These are phyloP conservation scores for Platanus orientalis DNA, from an alignment of 164 flowering plant species.

Conservation along the genomic window DNA sequence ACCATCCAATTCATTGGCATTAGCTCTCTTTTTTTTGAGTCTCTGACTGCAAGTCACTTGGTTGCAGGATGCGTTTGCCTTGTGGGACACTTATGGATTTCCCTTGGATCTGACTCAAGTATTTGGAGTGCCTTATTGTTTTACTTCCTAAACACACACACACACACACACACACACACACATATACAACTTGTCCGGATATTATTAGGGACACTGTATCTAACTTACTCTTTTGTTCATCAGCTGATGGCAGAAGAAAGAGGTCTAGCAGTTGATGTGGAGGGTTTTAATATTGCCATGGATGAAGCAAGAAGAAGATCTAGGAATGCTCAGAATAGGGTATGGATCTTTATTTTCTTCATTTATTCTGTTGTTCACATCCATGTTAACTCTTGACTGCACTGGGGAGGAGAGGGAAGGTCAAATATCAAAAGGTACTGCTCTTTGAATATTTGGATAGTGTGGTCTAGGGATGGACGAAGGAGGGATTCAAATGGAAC, in stretches of 20 bases:
- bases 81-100: conserved; percentile 99
- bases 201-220: neutral
- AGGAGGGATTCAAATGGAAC: neutral
- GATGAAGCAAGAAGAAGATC: conserved; percentile 91
- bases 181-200: neutral
- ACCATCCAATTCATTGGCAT: no score
- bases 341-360: conserved; percentile 11
- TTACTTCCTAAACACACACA: neutral
- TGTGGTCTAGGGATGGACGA: neutral
- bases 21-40: no score
- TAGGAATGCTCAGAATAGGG: conserved; percentile 82
- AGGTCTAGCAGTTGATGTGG: conserved; percentile 70
- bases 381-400: neutral
- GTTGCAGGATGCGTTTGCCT: conserved; percentile 94
- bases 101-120: conserved; percentile 99
- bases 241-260: conserved; percentile 99
- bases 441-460: neutral
- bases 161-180: no score
- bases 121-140: conserved; percentile 1
- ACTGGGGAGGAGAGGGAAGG: neutral
- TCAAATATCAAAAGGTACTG: neutral
- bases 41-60: neutral
- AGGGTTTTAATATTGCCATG: conserved; percentile 77
- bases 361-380: neutral
- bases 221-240: conserved; percentile 4